A percentile compares a stretch with the other conserved stretches of the same genome.
phyloP scores from a whole-genome alignment of 345 rosid species.

The Balakata baccata region DNA sequence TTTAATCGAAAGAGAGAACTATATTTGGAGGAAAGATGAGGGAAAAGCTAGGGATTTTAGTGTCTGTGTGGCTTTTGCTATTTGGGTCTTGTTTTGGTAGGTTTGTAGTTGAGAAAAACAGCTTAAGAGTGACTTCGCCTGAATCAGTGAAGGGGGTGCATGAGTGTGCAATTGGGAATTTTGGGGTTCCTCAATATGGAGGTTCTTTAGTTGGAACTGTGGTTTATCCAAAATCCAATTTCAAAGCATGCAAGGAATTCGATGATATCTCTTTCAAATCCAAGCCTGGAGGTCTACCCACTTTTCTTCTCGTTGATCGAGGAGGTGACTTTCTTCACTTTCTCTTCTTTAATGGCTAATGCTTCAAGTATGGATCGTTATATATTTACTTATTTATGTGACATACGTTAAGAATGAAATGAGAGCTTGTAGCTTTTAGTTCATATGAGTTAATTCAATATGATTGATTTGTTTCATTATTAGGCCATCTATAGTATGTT shows the following conservation, averaged over 20 bases:
- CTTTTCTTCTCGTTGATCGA: slow-evolving; percentile 61
- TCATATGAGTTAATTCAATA: neutral
- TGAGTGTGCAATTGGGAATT: slow-evolving; percentile 68
- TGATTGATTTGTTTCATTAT: neutral
- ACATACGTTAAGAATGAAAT: neutral
- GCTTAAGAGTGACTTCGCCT: slow-evolving; percentile 55
- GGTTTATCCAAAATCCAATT: slow-evolving; percentile 50
- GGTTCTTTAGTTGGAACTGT: slow-evolving; percentile 58
- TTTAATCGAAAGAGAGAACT: slow-evolving; percentile 12
- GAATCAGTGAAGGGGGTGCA: slow-evolving; percentile 52
- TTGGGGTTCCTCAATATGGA: slow-evolving; percentile 73
- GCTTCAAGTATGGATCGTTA: neutral
- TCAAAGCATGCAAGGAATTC: slow-evolving; percentile 46
- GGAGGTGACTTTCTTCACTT: slow-evolving; percentile 44
- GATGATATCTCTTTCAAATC: slow-evolving; percentile 46
- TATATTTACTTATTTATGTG: neutral
- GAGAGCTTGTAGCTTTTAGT: neutral
- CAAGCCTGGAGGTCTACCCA: slow-evolving; percentile 45
- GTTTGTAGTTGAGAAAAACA: slow-evolving; percentile 83
- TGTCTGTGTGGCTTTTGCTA: slow-evolving; percentile 41
- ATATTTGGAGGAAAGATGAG: slow-evolving; percentile 35
- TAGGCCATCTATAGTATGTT: neutral
- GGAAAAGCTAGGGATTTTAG: slow-evolving; percentile 44
- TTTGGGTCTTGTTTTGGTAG: slow-evolving; percentile 47
- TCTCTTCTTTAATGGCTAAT: neutral